These are phyloP conservation scores for Podaxis mareebaensis DNA, from an alignment of 768 basidiomycete species.

Conservation along the genomic window DNA sequence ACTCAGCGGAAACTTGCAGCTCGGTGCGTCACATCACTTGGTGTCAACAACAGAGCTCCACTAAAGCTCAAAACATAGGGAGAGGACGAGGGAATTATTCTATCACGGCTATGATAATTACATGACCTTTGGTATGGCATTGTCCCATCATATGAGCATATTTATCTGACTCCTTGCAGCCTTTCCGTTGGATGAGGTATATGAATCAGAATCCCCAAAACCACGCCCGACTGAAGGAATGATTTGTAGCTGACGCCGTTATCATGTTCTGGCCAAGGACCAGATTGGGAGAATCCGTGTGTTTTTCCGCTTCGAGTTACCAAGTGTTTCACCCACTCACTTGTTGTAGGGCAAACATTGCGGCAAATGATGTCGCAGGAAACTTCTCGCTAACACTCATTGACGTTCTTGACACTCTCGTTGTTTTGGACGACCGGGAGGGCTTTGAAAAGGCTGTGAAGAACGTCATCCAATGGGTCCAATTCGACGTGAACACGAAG, in stretches of 20 bases:
- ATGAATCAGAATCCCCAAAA: neutral
- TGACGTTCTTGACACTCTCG: constrained; percentile 84
- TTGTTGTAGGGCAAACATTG: constrained; percentile 60
- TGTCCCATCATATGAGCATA: constrained; percentile 1
- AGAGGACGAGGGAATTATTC: constrained; percentile 77
- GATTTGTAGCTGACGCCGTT: constrained; percentile 75
- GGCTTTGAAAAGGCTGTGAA: constrained; percentile 87
- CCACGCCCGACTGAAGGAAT: constrained; percentile 9
- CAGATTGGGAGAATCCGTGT: constrained; percentile 82
- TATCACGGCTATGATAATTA: constrained; percentile 90
- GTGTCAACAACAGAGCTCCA: neutral
- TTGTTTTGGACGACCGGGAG: constrained; percentile 77
- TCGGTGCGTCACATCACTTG: constrained; percentile 42
- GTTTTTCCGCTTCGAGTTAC: constrained; percentile 27
- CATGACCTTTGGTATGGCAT: constrained; percentile 70
- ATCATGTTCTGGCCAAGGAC: constrained; percentile 85
- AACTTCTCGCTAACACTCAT: constrained; percentile 88
- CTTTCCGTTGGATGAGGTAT: constrained; percentile 85
- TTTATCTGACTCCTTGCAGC: constrained; percentile 42
- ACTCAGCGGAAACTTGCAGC: constrained; percentile 53
- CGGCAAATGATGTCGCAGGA: constrained; percentile 89
- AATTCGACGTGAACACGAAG: constrained; percentile 91
- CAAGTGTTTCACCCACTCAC: constrained; percentile 14
- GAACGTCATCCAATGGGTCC: constrained; percentile 78
- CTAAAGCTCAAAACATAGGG: constrained; percentile 38